Percentiles rank a stretch among this genome's conserved stretches.
phyloP scores from a whole-genome alignment of 225 moss, liverwort and hornwort genomes.

The Sphagnum contortum region DNA sequence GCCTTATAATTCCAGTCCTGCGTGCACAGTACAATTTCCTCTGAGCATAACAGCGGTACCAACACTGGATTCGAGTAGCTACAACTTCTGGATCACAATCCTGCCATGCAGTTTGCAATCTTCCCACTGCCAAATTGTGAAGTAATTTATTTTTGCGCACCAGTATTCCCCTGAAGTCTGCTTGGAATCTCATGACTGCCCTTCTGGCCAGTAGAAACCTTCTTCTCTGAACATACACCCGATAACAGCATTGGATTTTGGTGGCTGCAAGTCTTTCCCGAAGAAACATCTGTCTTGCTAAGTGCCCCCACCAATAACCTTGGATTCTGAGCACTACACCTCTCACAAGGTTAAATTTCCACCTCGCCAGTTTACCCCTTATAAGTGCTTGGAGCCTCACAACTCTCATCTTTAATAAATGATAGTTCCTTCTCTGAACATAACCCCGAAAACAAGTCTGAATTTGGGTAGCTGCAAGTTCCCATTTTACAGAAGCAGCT shows the following conservation, averaged over 20 bases:
- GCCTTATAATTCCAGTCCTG: too few relatives aligned
- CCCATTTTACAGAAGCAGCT: slow-evolving; percentile 1
- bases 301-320: slow-evolving; percentile 21
- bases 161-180: slow-evolving; percentile 7
- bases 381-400: slow-evolving; percentile 17
- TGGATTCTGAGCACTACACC: slow-evolving; percentile 20
- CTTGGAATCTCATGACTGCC: slow-evolving; percentile 7
- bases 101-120: too few relatives aligned
- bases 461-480: slow-evolving; percentile 10
- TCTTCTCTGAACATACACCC: slow-evolving; percentile 2
- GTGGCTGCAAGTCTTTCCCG: slow-evolving; percentile 11
- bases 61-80: too few relatives aligned
- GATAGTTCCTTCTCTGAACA: slow-evolving; percentile 14
- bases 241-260: slow-evolving; percentile 13
- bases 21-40: slow-evolving; percentile 1
- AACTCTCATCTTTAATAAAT: slow-evolving; percentile 1
- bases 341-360: slow-evolving; percentile 7
- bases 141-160: neutral
- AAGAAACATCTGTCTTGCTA: slow-evolving; percentile 10
- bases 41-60: slow-evolving; percentile 9
- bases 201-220: neutral
- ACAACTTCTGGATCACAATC: too few relatives aligned
- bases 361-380: slow-evolving; percentile 20
- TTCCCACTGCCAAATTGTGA: too few relatives aligned
- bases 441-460: slow-evolving; percentile 7